Evolutionary conservation across 139 green algal genomes (phyloP).

Genomic region (Edaphochlamys debaryana): DNA sequence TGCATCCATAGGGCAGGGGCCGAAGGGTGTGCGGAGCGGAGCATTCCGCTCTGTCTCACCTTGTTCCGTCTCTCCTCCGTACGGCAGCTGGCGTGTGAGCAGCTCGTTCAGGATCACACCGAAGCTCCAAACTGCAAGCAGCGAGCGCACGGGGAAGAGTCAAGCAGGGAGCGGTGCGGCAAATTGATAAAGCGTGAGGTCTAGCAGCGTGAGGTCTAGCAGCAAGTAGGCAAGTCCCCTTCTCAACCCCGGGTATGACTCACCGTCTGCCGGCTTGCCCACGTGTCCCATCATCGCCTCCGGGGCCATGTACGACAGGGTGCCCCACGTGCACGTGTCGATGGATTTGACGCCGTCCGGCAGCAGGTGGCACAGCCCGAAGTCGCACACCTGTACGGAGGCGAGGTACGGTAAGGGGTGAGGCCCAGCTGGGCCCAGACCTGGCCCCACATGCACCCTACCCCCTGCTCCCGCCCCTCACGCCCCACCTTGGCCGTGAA

Average conservation of each 20-base stretch:
- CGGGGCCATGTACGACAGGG: conserved; percentile 2
- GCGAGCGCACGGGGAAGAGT: not conserved
- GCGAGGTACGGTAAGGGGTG: not conserved
- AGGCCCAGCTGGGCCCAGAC: too few species aligned
- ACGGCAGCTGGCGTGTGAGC: conserved; percentile 9
- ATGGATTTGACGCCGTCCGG: not conserved
- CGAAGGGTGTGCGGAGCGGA: too few species aligned
- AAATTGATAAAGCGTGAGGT: not conserved
- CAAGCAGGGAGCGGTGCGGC: not conserved
- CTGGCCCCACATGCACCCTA: not conserved
- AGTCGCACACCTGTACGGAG: not conserved
- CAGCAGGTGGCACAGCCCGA: conserved; percentile 3
- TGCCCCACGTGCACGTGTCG: conserved; percentile 10
- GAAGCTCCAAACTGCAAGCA: conserved; percentile 19
- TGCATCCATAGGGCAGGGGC: too few species aligned
- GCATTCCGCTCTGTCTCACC: too few species aligned
- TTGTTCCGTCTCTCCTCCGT: not conserved
- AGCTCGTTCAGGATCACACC: conserved; percentile 17
- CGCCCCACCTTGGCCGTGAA: not conserved
- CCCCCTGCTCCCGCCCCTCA: too few species aligned
- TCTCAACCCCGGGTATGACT: not conserved
- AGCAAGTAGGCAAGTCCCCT: too few species aligned
- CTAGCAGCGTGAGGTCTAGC: too few species aligned
- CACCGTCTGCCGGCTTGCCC: conserved; percentile 16
- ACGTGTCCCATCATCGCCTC: conserved; percentile 20